These are phyloP conservation scores for Aegle marmelos DNA, from an alignment of 345 rosid species.

Conservation along the genomic window DNA sequence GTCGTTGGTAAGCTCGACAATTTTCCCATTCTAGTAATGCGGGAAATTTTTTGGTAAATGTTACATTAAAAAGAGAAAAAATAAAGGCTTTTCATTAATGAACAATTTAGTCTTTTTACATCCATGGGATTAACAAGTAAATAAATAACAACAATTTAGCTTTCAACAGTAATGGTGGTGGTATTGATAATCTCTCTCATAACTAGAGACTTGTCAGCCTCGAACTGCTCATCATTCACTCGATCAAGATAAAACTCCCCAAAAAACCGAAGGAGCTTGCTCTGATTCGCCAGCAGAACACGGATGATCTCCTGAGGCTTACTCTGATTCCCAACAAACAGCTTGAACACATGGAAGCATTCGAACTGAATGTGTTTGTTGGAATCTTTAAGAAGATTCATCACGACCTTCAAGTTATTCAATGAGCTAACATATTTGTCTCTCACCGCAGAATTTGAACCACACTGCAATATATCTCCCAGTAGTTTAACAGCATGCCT, in stretches of 20 bases:
- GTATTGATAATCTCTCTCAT: not conserved
- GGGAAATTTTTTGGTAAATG: no score
- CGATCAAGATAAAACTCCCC: not conserved
- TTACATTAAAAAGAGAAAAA: no score
- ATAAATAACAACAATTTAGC: not conserved
- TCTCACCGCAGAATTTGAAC: not conserved
- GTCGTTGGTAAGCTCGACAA: not conserved
- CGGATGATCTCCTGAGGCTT: not conserved
- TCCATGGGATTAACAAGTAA: no score
- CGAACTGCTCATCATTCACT: not conserved
- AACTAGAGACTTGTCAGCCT: not conserved
- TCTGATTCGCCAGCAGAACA: not conserved
- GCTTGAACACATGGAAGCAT: not conserved
- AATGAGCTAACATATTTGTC: not conserved
- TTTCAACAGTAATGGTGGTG: not conserved
- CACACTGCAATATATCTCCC: not conserved
- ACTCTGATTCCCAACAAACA: not conserved
- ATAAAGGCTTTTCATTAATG: no score
- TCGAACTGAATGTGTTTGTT: not conserved
- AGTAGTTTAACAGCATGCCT: not conserved
- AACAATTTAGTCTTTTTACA: no score
- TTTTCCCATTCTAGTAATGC: not conserved
- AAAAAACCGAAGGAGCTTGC: not conserved
- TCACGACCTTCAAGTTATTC: not conserved
- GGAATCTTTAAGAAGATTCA: not conserved